These are phyloP conservation scores for Sistotremastrum suecicum DNA, from an alignment of 768 basidiomycete genomes.

Conservation along the genomic window DNA sequence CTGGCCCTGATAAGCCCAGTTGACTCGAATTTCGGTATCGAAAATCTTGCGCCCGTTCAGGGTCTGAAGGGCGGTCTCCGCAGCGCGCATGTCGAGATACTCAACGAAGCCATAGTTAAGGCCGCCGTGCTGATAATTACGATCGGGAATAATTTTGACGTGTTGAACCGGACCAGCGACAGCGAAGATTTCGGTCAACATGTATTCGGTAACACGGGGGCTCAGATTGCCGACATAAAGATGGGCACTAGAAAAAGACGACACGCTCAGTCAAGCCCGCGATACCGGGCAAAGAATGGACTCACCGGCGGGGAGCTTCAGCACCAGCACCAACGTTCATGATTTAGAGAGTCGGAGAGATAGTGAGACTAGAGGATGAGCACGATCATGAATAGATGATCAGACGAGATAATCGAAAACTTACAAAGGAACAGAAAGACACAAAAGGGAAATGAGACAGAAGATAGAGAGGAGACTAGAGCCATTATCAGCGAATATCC, in stretches of 20 bases:
- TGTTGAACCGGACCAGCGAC: constrained; percentile 95
- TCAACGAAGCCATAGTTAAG: constrained; percentile 99
- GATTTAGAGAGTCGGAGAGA: constrained; percentile 4
- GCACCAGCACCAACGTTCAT: background rate
- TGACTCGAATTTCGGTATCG: constrained; percentile 97
- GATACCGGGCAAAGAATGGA: background rate
- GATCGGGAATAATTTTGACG: constrained; percentile 99
- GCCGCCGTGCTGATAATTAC: constrained; percentile 98
- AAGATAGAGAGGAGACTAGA: constrained; percentile 41
- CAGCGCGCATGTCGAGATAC: constrained; percentile 96
- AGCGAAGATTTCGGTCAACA: constrained; percentile 96
- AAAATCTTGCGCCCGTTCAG: constrained; percentile 99
- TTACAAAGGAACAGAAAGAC: no score
- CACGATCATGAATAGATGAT: constrained; percentile 15
- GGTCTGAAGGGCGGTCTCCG: constrained; percentile 96
- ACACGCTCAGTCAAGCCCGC: background rate
- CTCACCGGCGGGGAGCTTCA: background rate
- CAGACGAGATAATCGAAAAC: background rate
- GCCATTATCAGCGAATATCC: constrained; percentile 22
- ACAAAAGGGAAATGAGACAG: constrained; percentile 20
- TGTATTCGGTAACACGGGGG: constrained; percentile 96
- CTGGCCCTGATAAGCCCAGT: constrained; percentile 98
- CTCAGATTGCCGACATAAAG: constrained; percentile 98
- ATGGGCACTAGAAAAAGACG: constrained; percentile 47
- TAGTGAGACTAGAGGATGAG: constrained; percentile 8